phyloP scores from a whole-genome alignment of 768 basidiomycete species.

The Peribolospora kevripleyi region DNA sequence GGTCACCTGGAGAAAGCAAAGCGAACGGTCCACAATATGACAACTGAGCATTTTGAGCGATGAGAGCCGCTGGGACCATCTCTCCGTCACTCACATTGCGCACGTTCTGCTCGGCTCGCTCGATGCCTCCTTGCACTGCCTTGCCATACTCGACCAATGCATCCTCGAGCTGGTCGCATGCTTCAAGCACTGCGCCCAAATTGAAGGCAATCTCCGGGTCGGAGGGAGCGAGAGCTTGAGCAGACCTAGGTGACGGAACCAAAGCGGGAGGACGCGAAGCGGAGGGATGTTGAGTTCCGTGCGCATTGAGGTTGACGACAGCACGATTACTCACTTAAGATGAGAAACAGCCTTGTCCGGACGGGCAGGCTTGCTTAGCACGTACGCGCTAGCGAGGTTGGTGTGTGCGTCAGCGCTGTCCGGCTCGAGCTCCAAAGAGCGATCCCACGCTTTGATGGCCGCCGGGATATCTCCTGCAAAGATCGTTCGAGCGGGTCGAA shows the following conservation, averaged over 20 bases:
- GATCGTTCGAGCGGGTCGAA: conserved; percentile 6
- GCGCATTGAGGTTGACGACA: too few relatives aligned
- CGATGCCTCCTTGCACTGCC: conserved; percentile 18
- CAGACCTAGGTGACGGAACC: not conserved
- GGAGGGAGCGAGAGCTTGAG: not conserved
- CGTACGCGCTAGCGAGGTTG: conserved; percentile 21
- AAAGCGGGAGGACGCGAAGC: not conserved
- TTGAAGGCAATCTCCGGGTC: conserved; percentile 7
- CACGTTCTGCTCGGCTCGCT: conserved; percentile 19
- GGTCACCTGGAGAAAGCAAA: too few relatives aligned
- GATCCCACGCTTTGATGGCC: conserved; percentile 18
- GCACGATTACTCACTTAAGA: conserved; percentile 13
- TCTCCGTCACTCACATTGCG: conserved; percentile 15
- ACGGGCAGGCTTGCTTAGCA: conserved; percentile 19
- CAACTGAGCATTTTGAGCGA: too few relatives aligned
- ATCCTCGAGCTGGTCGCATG: conserved; percentile 16
- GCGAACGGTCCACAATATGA: too few relatives aligned
- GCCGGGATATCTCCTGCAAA: conserved; percentile 13
- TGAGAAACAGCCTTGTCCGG: conserved; percentile 21
- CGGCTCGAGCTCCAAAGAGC: conserved; percentile 13
- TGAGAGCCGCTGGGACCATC: too few relatives aligned
- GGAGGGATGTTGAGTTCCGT: too few relatives aligned
- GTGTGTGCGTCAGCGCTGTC: conserved; percentile 19
- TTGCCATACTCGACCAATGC: conserved; percentile 19
- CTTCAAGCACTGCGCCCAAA: conserved; percentile 9